Evolutionary conservation across 2,329 filamentous ascomycete genomes (phyloP).

Genomic region (Pseudogymnoascus sp.): DNA sequence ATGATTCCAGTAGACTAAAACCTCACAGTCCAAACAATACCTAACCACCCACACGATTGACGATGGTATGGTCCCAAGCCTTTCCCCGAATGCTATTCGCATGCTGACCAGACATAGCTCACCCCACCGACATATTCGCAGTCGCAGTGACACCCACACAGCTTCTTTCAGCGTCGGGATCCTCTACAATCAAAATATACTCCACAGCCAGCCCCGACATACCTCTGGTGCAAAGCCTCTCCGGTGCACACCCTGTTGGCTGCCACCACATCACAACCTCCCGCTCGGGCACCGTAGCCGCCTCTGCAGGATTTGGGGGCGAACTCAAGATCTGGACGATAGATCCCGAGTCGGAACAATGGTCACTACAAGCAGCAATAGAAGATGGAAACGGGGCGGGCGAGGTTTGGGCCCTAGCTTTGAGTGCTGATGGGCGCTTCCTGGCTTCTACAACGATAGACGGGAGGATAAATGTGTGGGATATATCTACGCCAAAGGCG

Average conservation of each 20-base stretch:
- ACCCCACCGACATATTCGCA: slow-evolving; percentile 78
- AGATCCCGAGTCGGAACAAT: slow-evolving; percentile 49
- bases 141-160: slow-evolving; percentile 67
- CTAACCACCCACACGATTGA: slow-evolving; percentile 87
- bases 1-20: slow-evolving; percentile 16
- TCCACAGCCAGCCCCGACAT: slow-evolving; percentile 66
- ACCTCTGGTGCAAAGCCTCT: slow-evolving; percentile 71
- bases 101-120: slow-evolving; percentile 48
- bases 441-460: slow-evolving; percentile 84
- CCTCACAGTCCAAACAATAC: slow-evolving; percentile 90
- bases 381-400: slow-evolving; percentile 52
- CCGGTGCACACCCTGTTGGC: slow-evolving; percentile 76
- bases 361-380: slow-evolving; percentile 44
- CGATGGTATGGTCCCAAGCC: slow-evolving; percentile 54
- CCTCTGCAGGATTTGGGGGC: slow-evolving; percentile 83
- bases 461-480: slow-evolving; percentile 85
- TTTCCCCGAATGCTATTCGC: slow-evolving; percentile 15
- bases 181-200: slow-evolving; percentile 75
- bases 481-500: slow-evolving; percentile 35
- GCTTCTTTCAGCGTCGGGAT: slow-evolving; percentile 78
- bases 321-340: slow-evolving; percentile 78
- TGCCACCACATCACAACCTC: slow-evolving; percentile 81
- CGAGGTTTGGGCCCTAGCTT: slow-evolving; percentile 79
- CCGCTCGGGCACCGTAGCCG: slow-evolving; percentile 63
- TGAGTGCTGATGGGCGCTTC: slow-evolving; percentile 77